Conservation (phyloP, 108 stramenopile species). For the Fragilariopsis cylindrus region DNA sequence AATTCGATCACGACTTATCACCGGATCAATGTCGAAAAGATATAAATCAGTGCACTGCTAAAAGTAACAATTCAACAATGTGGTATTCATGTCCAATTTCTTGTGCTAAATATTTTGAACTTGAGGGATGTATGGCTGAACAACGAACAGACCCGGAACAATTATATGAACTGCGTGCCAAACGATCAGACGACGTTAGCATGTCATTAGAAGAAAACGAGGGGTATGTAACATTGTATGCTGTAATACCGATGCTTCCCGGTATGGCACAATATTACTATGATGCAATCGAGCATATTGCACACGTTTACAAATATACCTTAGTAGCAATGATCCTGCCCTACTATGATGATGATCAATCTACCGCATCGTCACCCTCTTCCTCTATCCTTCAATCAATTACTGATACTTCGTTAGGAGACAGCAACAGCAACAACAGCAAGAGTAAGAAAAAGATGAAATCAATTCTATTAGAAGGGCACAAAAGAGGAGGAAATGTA, state of each 20-base stretch:
- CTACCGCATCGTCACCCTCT: neutral
- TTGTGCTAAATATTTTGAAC: neutral
- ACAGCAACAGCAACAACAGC: neutral
- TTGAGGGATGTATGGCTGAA: slow-evolving; percentile 6
- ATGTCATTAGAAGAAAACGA: slow-evolving; percentile 5
- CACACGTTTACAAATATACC: slow-evolving; percentile 14
- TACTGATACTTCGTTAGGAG: neutral
- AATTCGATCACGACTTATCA: no score
- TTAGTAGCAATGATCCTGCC: slow-evolving; percentile 15
- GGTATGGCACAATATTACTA: slow-evolving; percentile 16
- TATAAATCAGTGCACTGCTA: no score
- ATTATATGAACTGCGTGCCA: neutral
- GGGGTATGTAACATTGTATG: slow-evolving; percentile 17
- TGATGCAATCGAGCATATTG: slow-evolving; percentile 16
- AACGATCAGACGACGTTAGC: no score
- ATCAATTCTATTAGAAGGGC: slow-evolving; percentile 5
- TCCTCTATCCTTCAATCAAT: neutral
- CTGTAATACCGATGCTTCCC: slow-evolving; percentile 1
- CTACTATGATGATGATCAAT: neutral
- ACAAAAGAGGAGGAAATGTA: neutral
- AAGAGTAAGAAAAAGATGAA: neutral
- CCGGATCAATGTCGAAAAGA: no score
- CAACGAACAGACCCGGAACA: slow-evolving; percentile 7
- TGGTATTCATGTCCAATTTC: slow-evolving; percentile 9
- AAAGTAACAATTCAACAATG: neutral